Base-by-base conservation (phyloP, 1,284 basidiomycete genomes). In the Calocybe gambosa region DNA sequence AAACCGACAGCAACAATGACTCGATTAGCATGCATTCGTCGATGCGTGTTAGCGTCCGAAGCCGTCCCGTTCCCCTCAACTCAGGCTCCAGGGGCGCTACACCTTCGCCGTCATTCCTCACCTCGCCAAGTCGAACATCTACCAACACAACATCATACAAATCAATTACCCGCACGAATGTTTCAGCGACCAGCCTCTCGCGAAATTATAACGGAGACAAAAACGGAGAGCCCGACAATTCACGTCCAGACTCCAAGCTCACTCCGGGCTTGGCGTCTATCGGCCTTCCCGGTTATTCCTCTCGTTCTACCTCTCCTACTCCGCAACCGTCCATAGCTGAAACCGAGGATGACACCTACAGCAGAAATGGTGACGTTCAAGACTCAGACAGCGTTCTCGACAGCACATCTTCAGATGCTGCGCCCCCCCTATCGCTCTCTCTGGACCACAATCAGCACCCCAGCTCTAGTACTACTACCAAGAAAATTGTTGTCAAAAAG, bases 181-280 rank as follows among this genome's bases (percentile, higher is more conserved):
- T 45, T 3, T 39, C 50, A 29, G 47, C 42, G 2, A 39, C 49
- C 1, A 54, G 40, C 19, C 38, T 53, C 39, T 9, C 36, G 39
- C 5, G 16, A 28, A 20, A 50, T n/a, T 28, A 39, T 12, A 23
- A 35, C 21, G 26, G 13, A 23, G 35, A 50, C 6, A 45, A 50
- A 10, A 36, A 37, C 5, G 37, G 48, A 10, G 41, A 52, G 18
- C 45, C 46, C 9, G 47, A 56, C 3, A 45, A 47, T 34, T 60
- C 63, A 12, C 65, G 80, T 2, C 80, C 80, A 2, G 84, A 86
- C 52, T 85, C 82, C 3, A 85, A 86, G 54, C 67, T 85, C 7
- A 82, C 79, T 0, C 81, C 75, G 13, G 59, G 49, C 9, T 45
- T 45, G 46, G 42, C 49, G 10, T 52, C 49, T 12, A 45, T 53